Base-by-base conservation (phyloP, 768 basidiomycete species). In the Pleurotus salmoneostramineus region DNA sequence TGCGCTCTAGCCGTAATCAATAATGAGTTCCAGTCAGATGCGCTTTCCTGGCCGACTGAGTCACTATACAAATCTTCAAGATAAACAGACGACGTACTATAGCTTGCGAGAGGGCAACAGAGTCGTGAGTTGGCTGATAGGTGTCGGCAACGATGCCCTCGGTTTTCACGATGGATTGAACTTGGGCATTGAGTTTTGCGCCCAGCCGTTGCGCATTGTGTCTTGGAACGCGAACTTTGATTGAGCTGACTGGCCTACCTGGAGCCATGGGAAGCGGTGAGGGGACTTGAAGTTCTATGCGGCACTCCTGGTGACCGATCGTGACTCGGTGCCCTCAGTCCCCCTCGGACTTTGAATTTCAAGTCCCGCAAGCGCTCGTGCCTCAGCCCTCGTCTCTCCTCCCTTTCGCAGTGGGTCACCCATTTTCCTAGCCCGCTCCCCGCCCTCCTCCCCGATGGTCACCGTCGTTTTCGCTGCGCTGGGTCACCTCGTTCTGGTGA, bases 11-110 rank as follows among this genome's bases (percentile, higher is more conserved):
- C 91, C 31, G 85, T 87, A 59, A 84, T 80, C 47, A 93, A 76
- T 55, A 91, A 63, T 0, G 91, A 92, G 63, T 93, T 93, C 91
- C 91, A 93, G 62, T 91, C 88, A 7, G 89, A 91, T 7, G 91
- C 89, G 65, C 83, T 85, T 68, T 93, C 91, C 82, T 83, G 47
- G 37, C 52, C 31, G 49, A 11, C 56, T 56, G 36, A 46, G 33
- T 7, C 50, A 6, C 58, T 11, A 45, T 56, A 12, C 14, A 46
- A 10, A 15, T 11, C n/a, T 55, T 21, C 21, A n/a, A 34, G n/a
- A 42, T 8, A 17, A 14, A 54, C 43, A 48, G 50, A 51, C 15
- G 15, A 82, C 87, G 57, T 63, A 91, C 89, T 61, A 89, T 82
- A 33, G 89, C 86, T 51, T 83, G 82, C 11, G 79, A 79, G 31